Percentiles rank a stretch among this genome's conserved stretches.
phyloP scores from a whole-genome alignment of 1,284 basidiomycete genomes.

The Grifola frondosa region DNA sequence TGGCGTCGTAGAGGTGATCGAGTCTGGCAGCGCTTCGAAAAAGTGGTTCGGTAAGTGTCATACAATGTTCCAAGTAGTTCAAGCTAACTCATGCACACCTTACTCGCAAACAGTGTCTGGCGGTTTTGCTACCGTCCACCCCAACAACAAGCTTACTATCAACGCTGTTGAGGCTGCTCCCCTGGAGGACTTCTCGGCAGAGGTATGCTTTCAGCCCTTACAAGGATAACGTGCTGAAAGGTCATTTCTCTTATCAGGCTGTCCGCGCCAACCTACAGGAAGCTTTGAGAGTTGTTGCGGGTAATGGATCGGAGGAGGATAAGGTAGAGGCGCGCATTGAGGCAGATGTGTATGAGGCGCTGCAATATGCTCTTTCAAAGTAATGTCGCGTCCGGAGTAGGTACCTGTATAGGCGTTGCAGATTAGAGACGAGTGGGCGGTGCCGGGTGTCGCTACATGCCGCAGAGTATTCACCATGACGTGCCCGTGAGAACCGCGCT shows the following conservation, averaged over 20 bases:
- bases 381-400: slow-evolving; percentile 41
- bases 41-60: slow-evolving; percentile 89
- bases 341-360: slow-evolving; percentile 93
- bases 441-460: too few species aligned
- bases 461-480: too few species aligned
- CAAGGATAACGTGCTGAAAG: background rate
- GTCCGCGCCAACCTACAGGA: slow-evolving; percentile 89
- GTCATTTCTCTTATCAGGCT: slow-evolving; percentile 53
- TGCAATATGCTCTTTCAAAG: slow-evolving; percentile 83
- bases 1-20: slow-evolving; percentile 91
- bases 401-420: too few species aligned
- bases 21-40: slow-evolving; percentile 74
- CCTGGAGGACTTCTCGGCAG: slow-evolving; percentile 86
- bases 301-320: slow-evolving; percentile 88
- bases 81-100: background rate
- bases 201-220: slow-evolving; percentile 49
- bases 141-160: slow-evolving; percentile 95
- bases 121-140: slow-evolving; percentile 97
- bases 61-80: too few species aligned
- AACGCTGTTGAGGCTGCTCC: slow-evolving; percentile 97
- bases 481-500: too few species aligned
- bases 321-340: slow-evolving; percentile 95
- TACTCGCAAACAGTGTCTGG: slow-evolving; percentile 73
- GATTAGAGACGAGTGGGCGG: too few species aligned
- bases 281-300: slow-evolving; percentile 79